A percentile compares a stretch with the other conserved stretches of the same genome.
Conservation (phyloP, 2,329 filamentous ascomycete genomes). For the Colletotrichum sp. region DNA sequence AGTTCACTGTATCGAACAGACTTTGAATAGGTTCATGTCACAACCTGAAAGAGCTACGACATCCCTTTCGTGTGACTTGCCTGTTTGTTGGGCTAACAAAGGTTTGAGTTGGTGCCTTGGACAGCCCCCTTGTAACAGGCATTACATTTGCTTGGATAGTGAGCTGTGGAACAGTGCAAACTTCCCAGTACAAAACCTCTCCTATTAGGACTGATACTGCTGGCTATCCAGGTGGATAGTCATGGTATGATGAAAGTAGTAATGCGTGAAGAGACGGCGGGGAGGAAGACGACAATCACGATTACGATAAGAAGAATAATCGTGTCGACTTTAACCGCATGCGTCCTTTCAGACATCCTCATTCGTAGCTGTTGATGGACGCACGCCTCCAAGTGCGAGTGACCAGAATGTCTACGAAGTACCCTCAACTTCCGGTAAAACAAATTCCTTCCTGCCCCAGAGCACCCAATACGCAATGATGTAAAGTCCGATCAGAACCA, state of each 20-base stretch:
- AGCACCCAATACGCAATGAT: slow-evolving; percentile 21
- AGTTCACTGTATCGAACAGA: not conserved
- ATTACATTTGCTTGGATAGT: not conserved
- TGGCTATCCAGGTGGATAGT: not conserved
- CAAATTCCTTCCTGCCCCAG: not conserved
- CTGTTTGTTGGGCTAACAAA: not conserved
- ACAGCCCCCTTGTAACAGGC: not conserved
- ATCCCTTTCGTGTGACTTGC: not conserved
- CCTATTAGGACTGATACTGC: not conserved
- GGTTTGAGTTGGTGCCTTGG: not conserved
- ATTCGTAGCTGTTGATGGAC: too few species aligned
- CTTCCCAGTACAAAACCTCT: not conserved
- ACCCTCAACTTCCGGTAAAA: not conserved
- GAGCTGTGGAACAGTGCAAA: not conserved
- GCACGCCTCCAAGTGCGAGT: too few species aligned
- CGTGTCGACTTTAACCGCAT: too few species aligned
- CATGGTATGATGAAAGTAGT: not conserved
- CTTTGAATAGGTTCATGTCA: not conserved
- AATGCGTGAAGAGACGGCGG: too few species aligned
- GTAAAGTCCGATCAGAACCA: slow-evolving; percentile 20
- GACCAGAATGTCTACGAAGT: not conserved
- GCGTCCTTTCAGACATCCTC: too few species aligned
- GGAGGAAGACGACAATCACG: too few species aligned
- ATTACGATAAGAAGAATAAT: not conserved
- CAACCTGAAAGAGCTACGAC: not conserved